phyloP scores from a whole-genome alignment of 2,329 filamentous ascomycete genomes.

The Aurifilum marmelostoma region DNA sequence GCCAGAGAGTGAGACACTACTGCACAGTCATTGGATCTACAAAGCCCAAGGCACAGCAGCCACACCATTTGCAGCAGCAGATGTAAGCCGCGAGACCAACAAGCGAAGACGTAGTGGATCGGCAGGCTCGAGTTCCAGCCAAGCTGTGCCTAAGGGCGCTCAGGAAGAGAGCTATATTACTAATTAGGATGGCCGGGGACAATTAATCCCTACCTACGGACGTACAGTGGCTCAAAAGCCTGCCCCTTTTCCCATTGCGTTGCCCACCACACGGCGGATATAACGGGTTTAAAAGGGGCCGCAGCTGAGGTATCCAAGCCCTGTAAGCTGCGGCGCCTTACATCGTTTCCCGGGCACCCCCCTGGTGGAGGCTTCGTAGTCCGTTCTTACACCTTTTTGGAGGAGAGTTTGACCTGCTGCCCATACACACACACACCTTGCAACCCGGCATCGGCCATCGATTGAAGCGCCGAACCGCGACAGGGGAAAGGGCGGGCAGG shows the following conservation, averaged over 20 bases:
- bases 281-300: background rate
- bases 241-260: too few relatives aligned
- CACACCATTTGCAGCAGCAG: background rate
- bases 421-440: too few relatives aligned
- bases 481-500: background rate
- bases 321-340: background rate
- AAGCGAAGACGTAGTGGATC: background rate
- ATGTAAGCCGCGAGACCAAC: background rate
- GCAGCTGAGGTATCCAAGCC: background rate
- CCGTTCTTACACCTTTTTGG: background rate
- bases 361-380: too few relatives aligned
- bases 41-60: background rate
- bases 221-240: too few relatives aligned
- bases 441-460: conserved; percentile 13
- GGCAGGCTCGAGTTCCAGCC: background rate
- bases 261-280: background rate
- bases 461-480: conserved; percentile 17
- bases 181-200: too few relatives aligned
- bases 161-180: background rate
- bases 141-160: background rate
- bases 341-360: too few relatives aligned
- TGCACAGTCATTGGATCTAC: background rate
- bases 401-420: too few relatives aligned
- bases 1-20: background rate
- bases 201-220: background rate